These are phyloP conservation scores for Backusella westeae DNA, from an alignment of 192 early-diverging fungal genomes.

Conservation along the genomic window DNA sequence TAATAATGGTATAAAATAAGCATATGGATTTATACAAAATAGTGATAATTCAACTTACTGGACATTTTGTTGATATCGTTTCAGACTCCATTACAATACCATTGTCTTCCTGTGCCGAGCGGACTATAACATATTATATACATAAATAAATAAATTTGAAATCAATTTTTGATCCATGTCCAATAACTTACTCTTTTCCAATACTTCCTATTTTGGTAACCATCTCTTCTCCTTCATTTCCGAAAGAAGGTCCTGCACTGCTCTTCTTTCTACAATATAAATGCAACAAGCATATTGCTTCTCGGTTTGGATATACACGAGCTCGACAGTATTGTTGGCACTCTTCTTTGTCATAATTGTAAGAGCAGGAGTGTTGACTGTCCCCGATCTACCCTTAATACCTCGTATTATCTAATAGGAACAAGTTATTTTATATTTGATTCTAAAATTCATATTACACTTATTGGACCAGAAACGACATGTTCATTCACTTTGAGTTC, in stretches of 20 bases:
- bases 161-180: not conserved
- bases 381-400: slow-evolving; percentile 54
- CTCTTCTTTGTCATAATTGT: slow-evolving; percentile 32
- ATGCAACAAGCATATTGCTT: slow-evolving; percentile 44
- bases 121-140: slow-evolving; percentile 14
- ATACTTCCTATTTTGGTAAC: slow-evolving; percentile 44
- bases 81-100: slow-evolving; percentile 65
- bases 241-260: slow-evolving; percentile 41
- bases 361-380: slow-evolving; percentile 56
- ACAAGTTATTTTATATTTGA: too few species aligned
- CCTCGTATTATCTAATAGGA: slow-evolving; percentile 43
- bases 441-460: too few species aligned
- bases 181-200: slow-evolving; percentile 40
- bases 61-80: slow-evolving; percentile 69
- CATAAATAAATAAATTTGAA: not conserved
- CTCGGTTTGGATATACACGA: not conserved
- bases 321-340: not conserved
- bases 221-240: slow-evolving; percentile 39
- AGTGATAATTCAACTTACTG: slow-evolving; percentile 45
- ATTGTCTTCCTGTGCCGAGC: slow-evolving; percentile 51
- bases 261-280: slow-evolving; percentile 40
- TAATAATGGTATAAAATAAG: slow-evolving; percentile 1
- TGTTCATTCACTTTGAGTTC: slow-evolving; percentile 15
- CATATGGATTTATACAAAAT: too few species aligned
- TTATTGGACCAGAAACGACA: not conserved